These are phyloP conservation scores for Cystobasidium sp. DNA, from an alignment of 1,284 basidiomycete genomes.

Conservation along the genomic window DNA sequence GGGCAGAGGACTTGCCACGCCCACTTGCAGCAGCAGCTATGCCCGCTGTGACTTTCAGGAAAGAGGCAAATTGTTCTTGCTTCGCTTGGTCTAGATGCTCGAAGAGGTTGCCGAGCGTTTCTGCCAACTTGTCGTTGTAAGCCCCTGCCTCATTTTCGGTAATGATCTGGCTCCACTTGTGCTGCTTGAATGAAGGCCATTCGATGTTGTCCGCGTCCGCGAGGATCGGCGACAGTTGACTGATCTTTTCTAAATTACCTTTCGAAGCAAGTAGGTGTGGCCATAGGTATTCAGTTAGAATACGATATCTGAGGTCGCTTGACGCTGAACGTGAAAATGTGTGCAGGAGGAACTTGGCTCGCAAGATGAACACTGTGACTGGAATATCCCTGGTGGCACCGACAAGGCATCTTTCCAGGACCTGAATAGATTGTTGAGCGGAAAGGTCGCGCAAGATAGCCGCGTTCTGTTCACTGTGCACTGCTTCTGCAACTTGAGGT, in stretches of 20 bases:
- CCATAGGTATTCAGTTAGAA: slow-evolving; percentile 70
- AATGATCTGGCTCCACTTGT: neutral
- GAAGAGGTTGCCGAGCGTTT: neutral
- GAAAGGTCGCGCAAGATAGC: slow-evolving; percentile 54
- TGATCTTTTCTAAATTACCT: slow-evolving; percentile 52
- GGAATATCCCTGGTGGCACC: slow-evolving; percentile 56
- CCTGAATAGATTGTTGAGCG: slow-evolving; percentile 58
- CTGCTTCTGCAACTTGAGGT: slow-evolving; percentile 65
- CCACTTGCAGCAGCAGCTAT: neutral
- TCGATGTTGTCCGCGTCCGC: neutral
- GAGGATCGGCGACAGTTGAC: neutral
- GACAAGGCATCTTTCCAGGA: slow-evolving; percentile 60
- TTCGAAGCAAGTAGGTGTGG: slow-evolving; percentile 75
- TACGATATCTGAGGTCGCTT: slow-evolving; percentile 26
- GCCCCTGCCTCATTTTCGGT: neutral
- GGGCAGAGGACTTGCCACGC: no score
- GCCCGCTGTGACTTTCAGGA: neutral
- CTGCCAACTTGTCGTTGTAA: slow-evolving; percentile 4
- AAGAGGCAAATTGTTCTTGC: neutral
- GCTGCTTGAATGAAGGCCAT: slow-evolving; percentile 11
- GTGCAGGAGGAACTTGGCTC: slow-evolving; percentile 46
- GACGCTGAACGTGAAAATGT: neutral
- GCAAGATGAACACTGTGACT: slow-evolving; percentile 43
- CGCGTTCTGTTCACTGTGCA: slow-evolving; percentile 65
- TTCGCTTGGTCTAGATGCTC: neutral